phyloP scores from a whole-genome alignment of 106 monocot genomes.

The Allium fistulosum region DNA sequence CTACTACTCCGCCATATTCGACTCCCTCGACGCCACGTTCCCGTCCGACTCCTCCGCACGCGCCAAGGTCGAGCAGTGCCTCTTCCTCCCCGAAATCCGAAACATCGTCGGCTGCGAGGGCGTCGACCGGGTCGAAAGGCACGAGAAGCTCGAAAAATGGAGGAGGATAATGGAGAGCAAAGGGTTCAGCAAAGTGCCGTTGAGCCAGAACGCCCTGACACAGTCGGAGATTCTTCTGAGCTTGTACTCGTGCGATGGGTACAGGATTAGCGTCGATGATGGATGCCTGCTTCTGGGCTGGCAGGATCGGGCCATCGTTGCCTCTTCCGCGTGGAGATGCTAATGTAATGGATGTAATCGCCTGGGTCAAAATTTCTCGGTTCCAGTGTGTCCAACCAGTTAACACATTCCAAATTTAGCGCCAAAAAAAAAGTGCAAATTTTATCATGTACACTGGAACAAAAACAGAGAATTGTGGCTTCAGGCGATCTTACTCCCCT shows the following conservation, averaged over 20 bases:
- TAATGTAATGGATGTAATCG: neutral
- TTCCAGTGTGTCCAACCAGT: no score
- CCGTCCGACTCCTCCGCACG: slow-evolving; percentile 30
- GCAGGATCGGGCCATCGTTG: slow-evolving; percentile 37
- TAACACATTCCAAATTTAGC: no score
- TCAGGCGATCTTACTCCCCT: no score
- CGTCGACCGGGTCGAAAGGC: slow-evolving; percentile 16
- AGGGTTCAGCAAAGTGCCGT: slow-evolving; percentile 23
- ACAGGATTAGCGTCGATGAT: slow-evolving; percentile 29
- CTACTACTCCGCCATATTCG: slow-evolving; percentile 48
- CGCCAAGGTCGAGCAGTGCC: slow-evolving; percentile 33
- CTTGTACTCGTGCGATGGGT: slow-evolving; percentile 26
- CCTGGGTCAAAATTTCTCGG: no score
- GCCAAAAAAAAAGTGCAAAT: no score
- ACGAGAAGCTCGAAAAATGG: slow-evolving; percentile 38
- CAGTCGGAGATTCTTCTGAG: slow-evolving; percentile 28
- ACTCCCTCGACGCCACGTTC: slow-evolving; percentile 39
- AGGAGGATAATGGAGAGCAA: slow-evolving; percentile 26
- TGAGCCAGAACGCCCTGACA: slow-evolving; percentile 23
- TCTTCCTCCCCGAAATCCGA: slow-evolving; percentile 28
- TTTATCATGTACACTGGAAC: no score
- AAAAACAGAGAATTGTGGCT: no score
- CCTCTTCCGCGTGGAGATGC: slow-evolving; percentile 36
- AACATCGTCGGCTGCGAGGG: slow-evolving; percentile 36
- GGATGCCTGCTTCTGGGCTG: slow-evolving; percentile 38